Evolutionary conservation across 768 basidiomycete genomes (phyloP).

Genomic region (Leccinum boreale): DNA sequence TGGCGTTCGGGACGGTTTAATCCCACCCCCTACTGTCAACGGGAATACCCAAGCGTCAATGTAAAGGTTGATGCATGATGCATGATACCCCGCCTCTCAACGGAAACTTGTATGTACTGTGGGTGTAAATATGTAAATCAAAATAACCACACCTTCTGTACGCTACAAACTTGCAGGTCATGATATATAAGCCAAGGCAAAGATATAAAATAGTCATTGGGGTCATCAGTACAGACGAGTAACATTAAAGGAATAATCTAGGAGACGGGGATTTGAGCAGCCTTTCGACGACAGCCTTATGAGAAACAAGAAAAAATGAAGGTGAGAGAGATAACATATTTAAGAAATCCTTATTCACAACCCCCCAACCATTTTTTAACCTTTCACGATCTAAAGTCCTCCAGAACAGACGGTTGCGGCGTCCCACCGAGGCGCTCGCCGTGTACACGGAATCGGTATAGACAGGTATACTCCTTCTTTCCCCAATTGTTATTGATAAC

Average conservation of each 20-base stretch:
- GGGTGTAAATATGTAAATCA: background rate
- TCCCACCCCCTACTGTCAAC: background rate
- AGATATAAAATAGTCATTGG: slow-evolving; percentile 18
- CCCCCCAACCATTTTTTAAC: background rate
- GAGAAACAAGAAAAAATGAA: background rate
- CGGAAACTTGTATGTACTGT: background rate
- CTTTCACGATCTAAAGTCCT: slow-evolving; percentile 12
- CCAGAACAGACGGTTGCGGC: slow-evolving; percentile 34
- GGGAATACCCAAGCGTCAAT: background rate
- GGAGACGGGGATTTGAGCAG: slow-evolving; percentile 4
- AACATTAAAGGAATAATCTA: slow-evolving; percentile 26
- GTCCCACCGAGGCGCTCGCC: slow-evolving; percentile 51
- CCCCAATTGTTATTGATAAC: slow-evolving; percentile 88
- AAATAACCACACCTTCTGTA: background rate
- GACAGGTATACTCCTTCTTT: slow-evolving; percentile 74
- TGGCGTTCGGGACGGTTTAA: slow-evolving; percentile 15
- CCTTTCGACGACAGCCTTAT: slow-evolving; percentile 6
- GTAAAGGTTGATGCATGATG: background rate
- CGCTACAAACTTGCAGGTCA: background rate
- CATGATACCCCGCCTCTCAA: background rate
- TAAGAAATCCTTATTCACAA: slow-evolving; percentile 13
- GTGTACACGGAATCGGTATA: slow-evolving; percentile 84
- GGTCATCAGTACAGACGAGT: slow-evolving; percentile 24
- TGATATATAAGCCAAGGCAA: background rate
- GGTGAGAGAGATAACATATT: background rate